Conservation (phyloP, 148 eudicot species). For the Selenicereus undatus region DNA sequence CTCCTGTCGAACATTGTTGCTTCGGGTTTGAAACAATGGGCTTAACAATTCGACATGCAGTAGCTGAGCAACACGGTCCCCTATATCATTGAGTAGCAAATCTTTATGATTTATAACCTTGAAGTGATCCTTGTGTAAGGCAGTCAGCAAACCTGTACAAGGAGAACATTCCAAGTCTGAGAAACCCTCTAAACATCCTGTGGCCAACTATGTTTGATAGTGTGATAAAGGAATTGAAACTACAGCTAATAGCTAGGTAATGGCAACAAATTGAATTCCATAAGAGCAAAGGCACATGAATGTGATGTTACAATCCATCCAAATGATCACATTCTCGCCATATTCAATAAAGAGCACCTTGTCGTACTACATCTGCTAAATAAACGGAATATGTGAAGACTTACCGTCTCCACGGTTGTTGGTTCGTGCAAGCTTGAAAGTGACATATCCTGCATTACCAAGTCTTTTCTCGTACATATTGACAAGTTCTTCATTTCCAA, state of each 20-base stretch:
- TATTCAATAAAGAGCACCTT: neutral
- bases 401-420: conserved; percentile 97
- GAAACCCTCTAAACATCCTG: conserved; percentile 2
- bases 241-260: conserved; percentile 5
- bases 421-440: conserved; percentile 86
- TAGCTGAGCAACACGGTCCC: conserved; percentile 98
- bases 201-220: too few species aligned
- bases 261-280: conserved; percentile 16
- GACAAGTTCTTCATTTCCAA: conserved; percentile 93
- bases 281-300: conserved; percentile 16
- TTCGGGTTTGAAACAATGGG: conserved; percentile 55
- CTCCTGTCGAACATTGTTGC: conserved; percentile 65
- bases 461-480: conserved; percentile 83
- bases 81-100: conserved; percentile 73
- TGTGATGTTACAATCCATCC: conserved; percentile 17
- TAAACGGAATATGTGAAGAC: conserved; percentile 9
- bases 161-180: conserved; percentile 11
- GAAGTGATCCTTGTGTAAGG: conserved; percentile 86
- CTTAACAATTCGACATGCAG: conserved; percentile 75
- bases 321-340: conserved; percentile 1
- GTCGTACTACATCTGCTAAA: neutral
- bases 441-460: conserved; percentile 83
- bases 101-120: conserved; percentile 68
- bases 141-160: conserved; percentile 78
- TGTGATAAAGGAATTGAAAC: neutral